Conservation (phyloP, 345 rosid species). For the Trapa bicornis region DNA sequence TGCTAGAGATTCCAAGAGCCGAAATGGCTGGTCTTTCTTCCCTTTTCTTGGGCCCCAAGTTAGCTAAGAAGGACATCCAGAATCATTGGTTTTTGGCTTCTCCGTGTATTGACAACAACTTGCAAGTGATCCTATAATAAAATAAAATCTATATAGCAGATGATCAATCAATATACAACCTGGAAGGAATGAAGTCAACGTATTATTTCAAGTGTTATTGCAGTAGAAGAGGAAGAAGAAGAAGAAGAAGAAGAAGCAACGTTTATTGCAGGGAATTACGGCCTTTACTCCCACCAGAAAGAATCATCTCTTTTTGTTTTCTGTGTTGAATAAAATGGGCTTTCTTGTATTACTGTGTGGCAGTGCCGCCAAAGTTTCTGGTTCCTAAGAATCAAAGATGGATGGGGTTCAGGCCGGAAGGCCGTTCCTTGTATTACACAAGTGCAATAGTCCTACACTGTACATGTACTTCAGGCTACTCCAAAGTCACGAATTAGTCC, state of each 20-base stretch:
- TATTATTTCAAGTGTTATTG: background rate
- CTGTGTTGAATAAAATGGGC: background rate
- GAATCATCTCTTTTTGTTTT: background rate
- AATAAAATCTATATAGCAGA: background rate
- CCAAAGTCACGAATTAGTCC: no score
- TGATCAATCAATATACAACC: background rate
- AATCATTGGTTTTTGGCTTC: background rate
- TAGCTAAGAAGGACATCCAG: conserved; percentile 20
- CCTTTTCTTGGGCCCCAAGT: conserved; percentile 70
- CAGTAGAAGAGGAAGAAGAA: background rate
- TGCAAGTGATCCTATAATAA: background rate
- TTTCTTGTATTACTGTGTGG: no score
- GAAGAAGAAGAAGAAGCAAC: background rate
- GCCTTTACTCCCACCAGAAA: background rate
- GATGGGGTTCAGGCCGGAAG: no score
- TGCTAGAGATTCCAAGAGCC: conserved; percentile 36
- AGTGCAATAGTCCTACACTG: no score
- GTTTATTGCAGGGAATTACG: background rate
- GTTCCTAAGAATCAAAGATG: background rate
- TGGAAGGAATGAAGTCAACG: background rate
- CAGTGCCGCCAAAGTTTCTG: background rate
- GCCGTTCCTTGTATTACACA: no score
- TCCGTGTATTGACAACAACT: background rate
- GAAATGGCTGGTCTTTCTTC: conserved; percentile 73
- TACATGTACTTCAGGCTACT: no score